A percentile compares a stretch with the other conserved stretches of the same genome.
Evolutionary conservation across 225 moss, liverwort and hornwort genomes (phyloP).

Genomic region (Ulota crispa): DNA sequence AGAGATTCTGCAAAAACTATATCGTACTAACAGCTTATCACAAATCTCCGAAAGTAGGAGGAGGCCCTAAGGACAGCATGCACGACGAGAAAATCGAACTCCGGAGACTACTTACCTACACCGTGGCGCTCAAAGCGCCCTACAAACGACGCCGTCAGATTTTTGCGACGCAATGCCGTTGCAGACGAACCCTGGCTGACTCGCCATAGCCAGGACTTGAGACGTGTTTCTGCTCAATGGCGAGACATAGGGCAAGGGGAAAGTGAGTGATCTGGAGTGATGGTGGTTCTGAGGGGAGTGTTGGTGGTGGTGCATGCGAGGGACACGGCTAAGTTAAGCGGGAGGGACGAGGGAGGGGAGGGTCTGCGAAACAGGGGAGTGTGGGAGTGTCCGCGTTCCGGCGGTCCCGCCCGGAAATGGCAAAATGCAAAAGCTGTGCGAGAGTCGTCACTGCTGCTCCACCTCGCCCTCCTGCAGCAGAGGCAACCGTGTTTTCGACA

Average conservation of each 20-base stretch:
- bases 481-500: slow-evolving; percentile 19
- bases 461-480: neutral
- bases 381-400: neutral
- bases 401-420: neutral
- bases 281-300: neutral
- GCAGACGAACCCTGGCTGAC: neutral
- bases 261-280: neutral
- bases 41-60: neutral
- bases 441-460: neutral
- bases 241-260: neutral
- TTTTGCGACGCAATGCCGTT: neutral
- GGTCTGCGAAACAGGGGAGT: neutral
- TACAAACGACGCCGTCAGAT: neutral
- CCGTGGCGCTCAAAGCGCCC: neutral
- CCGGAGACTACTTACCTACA: neutral
- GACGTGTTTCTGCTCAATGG: neutral
- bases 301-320: neutral
- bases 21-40: neutral
- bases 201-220: slow-evolving; percentile 1
- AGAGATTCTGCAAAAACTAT: neutral
- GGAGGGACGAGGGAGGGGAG: neutral
- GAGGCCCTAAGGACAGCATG: neutral
- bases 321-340: neutral
- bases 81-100: neutral
- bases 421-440: neutral